Conservation (phyloP, 805 yeast genomes). For the Candida gorgasii region DNA sequence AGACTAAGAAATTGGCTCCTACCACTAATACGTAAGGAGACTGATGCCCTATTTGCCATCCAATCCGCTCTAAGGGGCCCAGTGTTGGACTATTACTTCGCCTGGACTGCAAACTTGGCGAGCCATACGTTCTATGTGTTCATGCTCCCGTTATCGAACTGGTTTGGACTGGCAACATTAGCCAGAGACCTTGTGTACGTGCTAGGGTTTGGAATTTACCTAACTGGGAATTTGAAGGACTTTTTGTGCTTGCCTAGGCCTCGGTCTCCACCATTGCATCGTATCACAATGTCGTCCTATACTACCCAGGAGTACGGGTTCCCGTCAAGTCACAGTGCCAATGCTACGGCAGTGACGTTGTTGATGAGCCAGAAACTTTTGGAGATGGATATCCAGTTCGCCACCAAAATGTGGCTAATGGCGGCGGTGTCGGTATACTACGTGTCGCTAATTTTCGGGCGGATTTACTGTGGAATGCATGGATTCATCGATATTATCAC, state of each 20-base stretch:
- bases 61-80: constrained; percentile 56
- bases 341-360: constrained; percentile 80
- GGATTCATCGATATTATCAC: constrained; percentile 74
- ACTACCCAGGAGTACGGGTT: constrained; percentile 94
- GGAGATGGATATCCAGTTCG: constrained; percentile 2
- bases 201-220: constrained; percentile 67
- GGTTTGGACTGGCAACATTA: constrained; percentile 66
- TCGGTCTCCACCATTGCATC: constrained; percentile 82
- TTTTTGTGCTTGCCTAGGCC: constrained; percentile 91
- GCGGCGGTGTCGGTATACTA: constrained; percentile 46
- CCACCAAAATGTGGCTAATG: constrained; percentile 17
- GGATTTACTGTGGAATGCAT: constrained; percentile 97
- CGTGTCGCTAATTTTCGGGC: constrained; percentile 68
- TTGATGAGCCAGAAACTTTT: constrained; percentile 27
- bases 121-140: constrained; percentile 92
- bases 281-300: constrained; percentile 88
- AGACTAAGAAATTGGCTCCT: constrained; percentile 52
- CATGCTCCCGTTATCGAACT: constrained; percentile 79
- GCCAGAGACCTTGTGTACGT: constrained; percentile 63
- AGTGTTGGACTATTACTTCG: constrained; percentile 69
- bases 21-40: constrained; percentile 64
- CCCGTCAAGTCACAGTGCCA: constrained; percentile 93
- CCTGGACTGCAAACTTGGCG: constrained; percentile 86
- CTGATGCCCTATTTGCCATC: constrained; percentile 53
- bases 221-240: constrained; percentile 79